A percentile compares a stretch with the other conserved stretches of the same genome.
Conservation (phyloP, 1,139 yeast species). For the Hansenula sp. region DNA sequence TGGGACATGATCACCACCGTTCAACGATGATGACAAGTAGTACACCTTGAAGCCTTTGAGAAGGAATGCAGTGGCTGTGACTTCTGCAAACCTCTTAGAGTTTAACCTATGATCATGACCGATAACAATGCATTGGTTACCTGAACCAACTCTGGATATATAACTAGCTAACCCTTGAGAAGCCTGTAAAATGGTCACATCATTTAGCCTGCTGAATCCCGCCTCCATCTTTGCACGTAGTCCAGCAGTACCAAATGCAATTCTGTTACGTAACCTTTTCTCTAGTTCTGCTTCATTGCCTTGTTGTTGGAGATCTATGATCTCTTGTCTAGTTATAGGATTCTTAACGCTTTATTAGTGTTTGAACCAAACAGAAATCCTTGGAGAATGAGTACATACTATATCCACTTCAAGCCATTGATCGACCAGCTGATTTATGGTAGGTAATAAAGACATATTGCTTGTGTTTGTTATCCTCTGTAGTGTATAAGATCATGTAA, state of each 20-base stretch:
- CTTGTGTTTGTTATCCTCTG: neutral
- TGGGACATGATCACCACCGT: conserved; percentile 48
- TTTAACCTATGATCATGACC: conserved; percentile 92
- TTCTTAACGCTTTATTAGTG: conserved; percentile 30
- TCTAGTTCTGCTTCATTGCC: conserved; percentile 44
- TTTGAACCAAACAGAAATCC: neutral
- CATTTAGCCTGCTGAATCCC: conserved; percentile 87
- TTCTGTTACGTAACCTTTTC: conserved; percentile 44
- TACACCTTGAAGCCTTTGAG: conserved; percentile 67
- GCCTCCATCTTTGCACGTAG: conserved; percentile 85
- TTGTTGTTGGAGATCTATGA: conserved; percentile 39
- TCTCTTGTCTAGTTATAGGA: conserved; percentile 52
- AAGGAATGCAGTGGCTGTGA: conserved; percentile 73
- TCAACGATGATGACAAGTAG: conserved; percentile 39
- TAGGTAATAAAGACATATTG: conserved; percentile 1
- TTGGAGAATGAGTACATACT: conserved; percentile 18
- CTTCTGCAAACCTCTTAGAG: conserved; percentile 74
- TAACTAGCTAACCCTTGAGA: conserved; percentile 85
- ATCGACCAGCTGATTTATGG: conserved; percentile 31
- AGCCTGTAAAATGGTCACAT: conserved; percentile 85
- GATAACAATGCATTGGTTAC: conserved; percentile 56
- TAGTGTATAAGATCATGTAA: neutral
- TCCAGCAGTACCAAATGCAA: conserved; percentile 93
- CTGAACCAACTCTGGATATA: conserved; percentile 31
- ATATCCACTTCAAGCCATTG: conserved; percentile 47